Percentiles rank a stretch among this genome's conserved stretches.
Conservation (phyloP, 106 monocot species). For the Phalaenopsis equestris region DNA sequence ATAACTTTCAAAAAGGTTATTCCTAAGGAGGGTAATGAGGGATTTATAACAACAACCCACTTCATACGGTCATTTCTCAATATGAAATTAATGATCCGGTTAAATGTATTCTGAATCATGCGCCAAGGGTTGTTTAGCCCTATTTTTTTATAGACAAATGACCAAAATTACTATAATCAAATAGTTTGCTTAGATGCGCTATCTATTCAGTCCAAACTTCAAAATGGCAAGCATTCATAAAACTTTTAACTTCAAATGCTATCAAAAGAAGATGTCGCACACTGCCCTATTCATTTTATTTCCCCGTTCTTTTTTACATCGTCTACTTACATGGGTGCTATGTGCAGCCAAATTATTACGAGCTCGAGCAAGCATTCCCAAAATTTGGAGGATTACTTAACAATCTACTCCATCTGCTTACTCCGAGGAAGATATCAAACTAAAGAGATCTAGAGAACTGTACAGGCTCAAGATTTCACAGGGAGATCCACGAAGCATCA, state of each 20-base stretch:
- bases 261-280: background rate
- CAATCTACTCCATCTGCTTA: constrained; percentile 5
- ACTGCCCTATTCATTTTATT: background rate
- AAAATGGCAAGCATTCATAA: no score
- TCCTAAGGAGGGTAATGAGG: no score
- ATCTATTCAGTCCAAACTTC: no score
- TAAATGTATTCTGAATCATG: no score
- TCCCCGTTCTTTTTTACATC: background rate
- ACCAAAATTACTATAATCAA: no score
- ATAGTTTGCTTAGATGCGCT: no score
- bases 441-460: background rate
- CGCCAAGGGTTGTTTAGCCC: no score
- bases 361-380: background rate
- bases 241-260: background rate
- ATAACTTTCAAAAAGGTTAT: no score
- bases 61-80: no score
- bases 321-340: background rate
- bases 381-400: background rate
- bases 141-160: no score
- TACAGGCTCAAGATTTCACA: background rate
- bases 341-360: background rate
- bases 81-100: no score
- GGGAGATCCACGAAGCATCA: background rate
- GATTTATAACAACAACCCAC: no score
- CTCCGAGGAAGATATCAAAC: background rate